These are phyloP conservation scores for Microdochium nivale DNA, from an alignment of 2,329 filamentous ascomycete species.

Conservation along the genomic window DNA sequence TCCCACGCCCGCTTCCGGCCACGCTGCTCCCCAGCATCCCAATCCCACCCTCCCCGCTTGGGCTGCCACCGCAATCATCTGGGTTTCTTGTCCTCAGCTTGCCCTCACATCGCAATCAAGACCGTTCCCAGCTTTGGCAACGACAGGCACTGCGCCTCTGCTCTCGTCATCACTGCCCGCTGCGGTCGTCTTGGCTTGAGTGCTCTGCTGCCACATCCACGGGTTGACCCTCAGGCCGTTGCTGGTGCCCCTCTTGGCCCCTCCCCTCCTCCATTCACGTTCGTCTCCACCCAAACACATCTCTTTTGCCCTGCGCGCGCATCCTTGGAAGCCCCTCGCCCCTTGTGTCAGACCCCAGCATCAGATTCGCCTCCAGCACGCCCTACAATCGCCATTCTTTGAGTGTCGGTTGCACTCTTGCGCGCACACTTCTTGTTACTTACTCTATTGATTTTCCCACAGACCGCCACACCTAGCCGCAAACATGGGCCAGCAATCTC, in stretches of 20 bases:
- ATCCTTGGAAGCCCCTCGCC: not conserved
- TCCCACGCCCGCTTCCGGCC: not conserved
- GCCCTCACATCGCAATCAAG: not conserved
- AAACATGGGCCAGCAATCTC: slow-evolving; percentile 59
- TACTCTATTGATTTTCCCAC: slow-evolving; percentile 20
- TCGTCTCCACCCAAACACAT: not conserved
- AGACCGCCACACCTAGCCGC: slow-evolving; percentile 48
- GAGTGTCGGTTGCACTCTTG: slow-evolving; percentile 1
- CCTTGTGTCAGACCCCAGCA: not conserved
- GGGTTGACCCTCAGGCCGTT: not conserved
- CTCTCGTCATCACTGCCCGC: not conserved
- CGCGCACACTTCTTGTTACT: slow-evolving; percentile 3
- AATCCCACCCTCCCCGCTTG: not conserved
- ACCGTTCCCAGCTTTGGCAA: not conserved
- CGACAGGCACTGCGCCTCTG: not conserved
- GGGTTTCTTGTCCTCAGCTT: not conserved
- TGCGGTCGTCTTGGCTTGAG: not conserved
- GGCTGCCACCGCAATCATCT: not conserved
- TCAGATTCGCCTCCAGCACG: not conserved
- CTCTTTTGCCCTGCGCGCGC: not conserved
- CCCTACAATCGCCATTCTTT: slow-evolving; percentile 4
- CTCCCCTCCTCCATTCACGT: not conserved
- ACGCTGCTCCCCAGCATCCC: not conserved
- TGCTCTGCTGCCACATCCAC: not conserved
- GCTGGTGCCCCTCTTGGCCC: not conserved